Percentiles rank a stretch among this genome's conserved stretches.
Conservation (phyloP, 2,329 filamentous ascomycete genomes). For the Arachnomyces sp. region DNA sequence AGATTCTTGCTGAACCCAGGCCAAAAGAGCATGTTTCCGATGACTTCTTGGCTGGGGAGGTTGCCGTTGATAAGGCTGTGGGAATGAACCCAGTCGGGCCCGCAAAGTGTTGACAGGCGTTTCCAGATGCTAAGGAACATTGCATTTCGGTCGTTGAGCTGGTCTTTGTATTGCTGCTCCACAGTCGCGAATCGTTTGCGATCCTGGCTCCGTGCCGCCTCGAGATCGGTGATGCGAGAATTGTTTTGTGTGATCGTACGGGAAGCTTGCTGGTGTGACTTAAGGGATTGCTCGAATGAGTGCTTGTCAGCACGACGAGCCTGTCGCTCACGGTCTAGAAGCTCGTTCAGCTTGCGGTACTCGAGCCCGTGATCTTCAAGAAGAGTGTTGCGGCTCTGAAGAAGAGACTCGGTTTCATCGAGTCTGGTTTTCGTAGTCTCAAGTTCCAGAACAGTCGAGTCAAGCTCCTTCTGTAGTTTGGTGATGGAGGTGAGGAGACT, state of each 20-base stretch:
- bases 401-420: constrained; percentile 81
- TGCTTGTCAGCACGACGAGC: constrained; percentile 78
- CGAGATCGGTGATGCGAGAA: constrained; percentile 74
- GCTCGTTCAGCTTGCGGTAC: constrained; percentile 70
- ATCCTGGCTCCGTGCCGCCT: constrained; percentile 68
- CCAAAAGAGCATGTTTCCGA: constrained; percentile 66
- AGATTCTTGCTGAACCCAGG: constrained; percentile 87
- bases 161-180: constrained; percentile 75
- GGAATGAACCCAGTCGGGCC: constrained; percentile 82
- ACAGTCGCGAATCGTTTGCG: constrained; percentile 66
- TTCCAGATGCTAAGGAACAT: constrained; percentile 87
- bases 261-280: constrained; percentile 78
- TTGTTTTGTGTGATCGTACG: constrained; percentile 80
- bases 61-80: constrained; percentile 85
- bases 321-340: constrained; percentile 84
- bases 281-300: constrained; percentile 79
- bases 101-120: constrained; percentile 73
- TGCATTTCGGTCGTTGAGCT: constrained; percentile 81
- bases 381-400: constrained; percentile 80
- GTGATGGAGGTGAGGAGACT: constrained; percentile 79
- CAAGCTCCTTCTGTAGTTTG: constrained; percentile 79
- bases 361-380: constrained; percentile 86
- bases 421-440: constrained; percentile 68
- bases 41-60: constrained; percentile 73
- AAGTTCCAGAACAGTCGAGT: constrained; percentile 73